These are phyloP conservation scores for Talaromyces rugulosus DNA, from an alignment of 2,329 filamentous ascomycete genomes.

Conservation along the genomic window DNA sequence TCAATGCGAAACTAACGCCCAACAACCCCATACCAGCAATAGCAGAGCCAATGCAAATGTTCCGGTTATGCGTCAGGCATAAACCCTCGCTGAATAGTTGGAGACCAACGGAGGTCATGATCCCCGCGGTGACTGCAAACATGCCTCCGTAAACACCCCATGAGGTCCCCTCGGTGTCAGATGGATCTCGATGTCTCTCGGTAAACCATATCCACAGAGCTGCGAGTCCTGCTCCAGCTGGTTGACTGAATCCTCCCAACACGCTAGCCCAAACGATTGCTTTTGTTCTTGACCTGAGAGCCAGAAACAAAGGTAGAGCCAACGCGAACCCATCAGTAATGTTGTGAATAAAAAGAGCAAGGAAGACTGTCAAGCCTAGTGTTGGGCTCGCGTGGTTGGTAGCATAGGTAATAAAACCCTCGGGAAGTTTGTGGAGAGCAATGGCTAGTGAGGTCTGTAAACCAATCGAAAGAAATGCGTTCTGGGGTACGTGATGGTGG, in stretches of 20 bases:
- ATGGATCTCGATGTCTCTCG: constrained; percentile 40
- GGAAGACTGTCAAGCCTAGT: constrained; percentile 86
- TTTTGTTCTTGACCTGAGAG: constrained; percentile 70
- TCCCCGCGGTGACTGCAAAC: constrained; percentile 85
- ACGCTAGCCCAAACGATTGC: constrained; percentile 82
- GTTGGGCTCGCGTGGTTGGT: constrained; percentile 93
- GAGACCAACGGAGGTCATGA: constrained; percentile 91
- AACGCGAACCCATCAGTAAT: constrained; percentile 96
- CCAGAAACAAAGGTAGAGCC: constrained; percentile 87
- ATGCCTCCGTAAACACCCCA: constrained; percentile 58
- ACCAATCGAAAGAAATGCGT: constrained; percentile 91
- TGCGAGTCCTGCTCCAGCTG: constrained; percentile 77
- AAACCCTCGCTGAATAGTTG: constrained; percentile 85
- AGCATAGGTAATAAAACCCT: constrained; percentile 83
- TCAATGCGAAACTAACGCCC: constrained; percentile 78
- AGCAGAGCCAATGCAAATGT: constrained; percentile 35
- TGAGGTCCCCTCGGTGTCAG: constrained; percentile 35
- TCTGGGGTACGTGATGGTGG: constrained; percentile 92
- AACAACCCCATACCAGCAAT: constrained; percentile 71
- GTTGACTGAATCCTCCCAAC: constrained; percentile 82
- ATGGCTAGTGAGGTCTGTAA: constrained; percentile 94
- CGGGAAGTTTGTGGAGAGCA: constrained; percentile 91
- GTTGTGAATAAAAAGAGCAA: constrained; percentile 96
- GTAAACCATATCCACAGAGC: constrained; percentile 80
- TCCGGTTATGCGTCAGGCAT: constrained; percentile 58